Evolutionary conservation across 768 basidiomycete genomes (phyloP).

Genomic region (Mycena amicta): DNA sequence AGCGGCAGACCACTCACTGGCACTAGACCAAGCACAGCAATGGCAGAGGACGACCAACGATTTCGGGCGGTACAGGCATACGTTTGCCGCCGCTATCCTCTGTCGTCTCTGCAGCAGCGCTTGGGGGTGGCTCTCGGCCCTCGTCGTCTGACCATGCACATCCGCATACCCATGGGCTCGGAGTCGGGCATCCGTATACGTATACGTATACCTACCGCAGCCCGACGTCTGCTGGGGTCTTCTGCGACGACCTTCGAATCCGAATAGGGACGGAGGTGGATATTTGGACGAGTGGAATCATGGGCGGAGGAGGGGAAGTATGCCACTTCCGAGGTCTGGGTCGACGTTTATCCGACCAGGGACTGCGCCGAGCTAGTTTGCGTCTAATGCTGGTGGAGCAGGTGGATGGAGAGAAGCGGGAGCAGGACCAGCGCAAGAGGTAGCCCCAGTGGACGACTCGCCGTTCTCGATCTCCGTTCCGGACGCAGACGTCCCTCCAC

Average conservation of each 20-base stretch:
- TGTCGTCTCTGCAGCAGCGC: not conserved
- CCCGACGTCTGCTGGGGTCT: not conserved
- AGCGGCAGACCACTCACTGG: not conserved
- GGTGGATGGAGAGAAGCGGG: not conserved
- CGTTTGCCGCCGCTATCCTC: not conserved
- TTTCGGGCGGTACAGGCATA: not conserved
- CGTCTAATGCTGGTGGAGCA: not conserved
- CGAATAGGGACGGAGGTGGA: not conserved
- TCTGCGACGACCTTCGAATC: not conserved
- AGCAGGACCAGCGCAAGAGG: no score
- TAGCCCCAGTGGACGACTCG: not conserved
- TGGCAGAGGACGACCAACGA: not conserved
- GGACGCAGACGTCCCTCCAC: not conserved
- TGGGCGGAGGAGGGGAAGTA: not conserved
- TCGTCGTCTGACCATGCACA: not conserved
- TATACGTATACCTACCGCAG: not conserved
- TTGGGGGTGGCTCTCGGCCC: not conserved
- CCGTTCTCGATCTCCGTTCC: not conserved
- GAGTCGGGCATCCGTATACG: not conserved
- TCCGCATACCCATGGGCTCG: not conserved
- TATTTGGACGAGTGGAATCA: not conserved
- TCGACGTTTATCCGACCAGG: not conserved
- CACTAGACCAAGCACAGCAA: not conserved
- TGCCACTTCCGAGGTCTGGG: not conserved
- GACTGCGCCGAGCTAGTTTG: not conserved